phyloP scores from a whole-genome alignment of 2,329 filamentous ascomycete genomes.

The Ceratocystis destructans region DNA sequence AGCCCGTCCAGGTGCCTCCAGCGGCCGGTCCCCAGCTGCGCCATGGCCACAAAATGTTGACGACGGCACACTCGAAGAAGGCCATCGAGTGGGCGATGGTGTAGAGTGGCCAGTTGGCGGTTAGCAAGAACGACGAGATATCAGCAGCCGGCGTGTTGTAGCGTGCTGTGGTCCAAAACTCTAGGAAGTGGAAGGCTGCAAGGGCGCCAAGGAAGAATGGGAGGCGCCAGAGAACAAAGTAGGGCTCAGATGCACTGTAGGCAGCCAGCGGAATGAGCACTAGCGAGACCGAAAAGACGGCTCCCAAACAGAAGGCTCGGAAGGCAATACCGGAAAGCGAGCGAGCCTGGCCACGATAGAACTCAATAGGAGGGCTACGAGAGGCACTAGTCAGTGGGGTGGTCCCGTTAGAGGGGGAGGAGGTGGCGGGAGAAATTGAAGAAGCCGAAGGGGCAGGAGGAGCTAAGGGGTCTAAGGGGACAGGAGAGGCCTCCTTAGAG shows the following conservation, averaged over 20 bases:
- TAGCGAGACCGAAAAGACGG: constrained; percentile 29
- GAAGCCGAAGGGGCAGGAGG: background rate
- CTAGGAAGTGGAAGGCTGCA: constrained; percentile 82
- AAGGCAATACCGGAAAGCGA: constrained; percentile 47
- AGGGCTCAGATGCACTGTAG: constrained; percentile 23
- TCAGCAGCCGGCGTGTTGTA: constrained; percentile 66
- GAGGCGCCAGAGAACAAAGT: constrained; percentile 40
- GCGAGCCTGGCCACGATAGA: constrained; percentile 36
- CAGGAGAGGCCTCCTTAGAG: background rate
- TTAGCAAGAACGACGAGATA: constrained; percentile 67
- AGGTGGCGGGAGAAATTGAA: background rate
- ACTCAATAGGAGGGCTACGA: constrained; percentile 21
- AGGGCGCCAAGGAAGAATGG: constrained; percentile 57
- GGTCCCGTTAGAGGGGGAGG: background rate
- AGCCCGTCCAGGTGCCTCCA: background rate
- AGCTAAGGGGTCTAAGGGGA: background rate
- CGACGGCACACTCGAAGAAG: constrained; percentile 55
- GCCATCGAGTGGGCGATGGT: constrained; percentile 68
- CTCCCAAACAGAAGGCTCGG: constrained; percentile 42
- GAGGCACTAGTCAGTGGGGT: background rate
- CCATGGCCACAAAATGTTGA: constrained; percentile 41
- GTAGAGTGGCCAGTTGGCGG: constrained; percentile 72
- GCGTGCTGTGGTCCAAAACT: constrained; percentile 79
- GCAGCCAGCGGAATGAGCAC: constrained; percentile 22
- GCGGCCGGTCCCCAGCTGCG: constrained; percentile 35